Conservation (phyloP, 352 stramenopile species). For the Phytophthora nicotianae region DNA sequence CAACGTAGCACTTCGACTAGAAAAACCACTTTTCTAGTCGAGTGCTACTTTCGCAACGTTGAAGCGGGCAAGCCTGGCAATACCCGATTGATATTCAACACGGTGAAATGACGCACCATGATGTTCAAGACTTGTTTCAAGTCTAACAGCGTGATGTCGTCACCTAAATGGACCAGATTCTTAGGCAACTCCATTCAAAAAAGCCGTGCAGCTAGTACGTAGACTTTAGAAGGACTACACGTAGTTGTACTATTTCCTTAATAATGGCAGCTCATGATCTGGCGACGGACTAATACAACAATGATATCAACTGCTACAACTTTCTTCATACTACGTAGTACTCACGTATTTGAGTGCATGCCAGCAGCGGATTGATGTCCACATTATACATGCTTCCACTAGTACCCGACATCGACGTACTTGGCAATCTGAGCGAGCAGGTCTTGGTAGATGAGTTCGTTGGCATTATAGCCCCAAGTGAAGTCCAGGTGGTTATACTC, state of each 20-base stretch:
- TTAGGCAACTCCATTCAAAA: not conserved
- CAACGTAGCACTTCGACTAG: slow-evolving; percentile 15
- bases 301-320: not conserved
- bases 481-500: slow-evolving; percentile 75
- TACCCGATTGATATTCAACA: slow-evolving; percentile 24
- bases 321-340: not conserved
- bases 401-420: slow-evolving; percentile 61
- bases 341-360: not conserved
- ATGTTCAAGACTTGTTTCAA: slow-evolving; percentile 5
- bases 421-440: slow-evolving; percentile 58
- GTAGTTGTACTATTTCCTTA: not conserved
- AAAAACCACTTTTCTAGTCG: slow-evolving; percentile 1
- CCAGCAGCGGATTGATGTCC: not conserved
- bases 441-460: slow-evolving; percentile 58
- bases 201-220: not conserved
- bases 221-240: not conserved
- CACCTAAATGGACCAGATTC: not conserved
- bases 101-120: slow-evolving; percentile 6
- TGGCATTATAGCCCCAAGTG: slow-evolving; percentile 65
- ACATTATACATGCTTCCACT: slow-evolving; percentile 3
- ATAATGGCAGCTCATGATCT: not conserved
- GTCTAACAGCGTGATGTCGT: not conserved
- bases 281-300: not conserved
- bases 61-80: slow-evolving; percentile 20
- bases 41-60: slow-evolving; percentile 2